phyloP scores from a whole-genome alignment of 176 grass and related monocot genomes.

The Ananas comosus region DNA sequence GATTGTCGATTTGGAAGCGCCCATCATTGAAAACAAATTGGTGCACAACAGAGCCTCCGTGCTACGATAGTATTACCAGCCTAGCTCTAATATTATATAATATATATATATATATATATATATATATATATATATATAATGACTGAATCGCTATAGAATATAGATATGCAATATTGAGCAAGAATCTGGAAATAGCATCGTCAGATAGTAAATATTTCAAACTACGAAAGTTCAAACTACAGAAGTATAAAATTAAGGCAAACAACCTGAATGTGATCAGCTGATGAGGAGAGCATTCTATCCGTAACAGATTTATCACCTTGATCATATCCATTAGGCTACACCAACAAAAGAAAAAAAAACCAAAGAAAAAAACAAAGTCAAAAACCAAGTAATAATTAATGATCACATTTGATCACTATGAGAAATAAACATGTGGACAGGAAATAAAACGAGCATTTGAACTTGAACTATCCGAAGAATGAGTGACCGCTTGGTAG shows the following conservation, averaged over 20 bases:
- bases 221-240: background rate
- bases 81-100: too few species aligned
- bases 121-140: too few species aligned
- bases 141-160: too few species aligned
- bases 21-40: too few species aligned
- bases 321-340: constrained; percentile 90
- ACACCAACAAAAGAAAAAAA: constrained; percentile 21
- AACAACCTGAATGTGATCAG: constrained; percentile 77
- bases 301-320: constrained; percentile 64
- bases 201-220: background rate
- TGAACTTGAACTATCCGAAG: too few species aligned
- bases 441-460: too few species aligned
- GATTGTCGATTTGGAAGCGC: too few species aligned
- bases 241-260: background rate
- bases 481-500: too few species aligned
- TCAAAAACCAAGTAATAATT: background rate
- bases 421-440: background rate
- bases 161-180: too few species aligned
- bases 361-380: constrained; percentile 18
- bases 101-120: too few species aligned
- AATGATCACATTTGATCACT: background rate
- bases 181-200: background rate
- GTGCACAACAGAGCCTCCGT: too few species aligned
- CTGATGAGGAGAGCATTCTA: constrained; percentile 39
- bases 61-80: too few species aligned